Evolutionary conservation across 352 stramenopile genomes (phyloP), one percentile per base, ranked within the genome.

Genomic region (Phytophthora crassamura): DNA sequence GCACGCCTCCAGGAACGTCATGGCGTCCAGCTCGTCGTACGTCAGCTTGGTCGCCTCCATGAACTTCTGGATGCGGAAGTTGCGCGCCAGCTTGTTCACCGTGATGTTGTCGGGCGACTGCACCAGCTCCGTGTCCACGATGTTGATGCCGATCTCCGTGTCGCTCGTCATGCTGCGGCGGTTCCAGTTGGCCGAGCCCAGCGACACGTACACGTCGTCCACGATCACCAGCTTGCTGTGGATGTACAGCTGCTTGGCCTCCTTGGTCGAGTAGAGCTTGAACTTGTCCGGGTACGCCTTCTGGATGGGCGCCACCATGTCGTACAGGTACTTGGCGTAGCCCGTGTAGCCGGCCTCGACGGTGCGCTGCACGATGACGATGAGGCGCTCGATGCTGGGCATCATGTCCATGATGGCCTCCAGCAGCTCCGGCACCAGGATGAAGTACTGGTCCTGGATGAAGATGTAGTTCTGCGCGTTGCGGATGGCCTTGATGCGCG

Each of bases 401-500:
- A 87, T 69, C 39, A 77, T 75, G 1, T 70, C 54, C 40, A 76
- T 18, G 5, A 91, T 72, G 20, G 73, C 78, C 0, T 82, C 65
- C 55, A 87, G 54, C 4, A 91, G 64, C 60, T 88, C 69, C n/a
- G 80, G 76, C 43, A 91, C 75, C 25, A 79, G 56, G 51, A 88
- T 82, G 41, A 91, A 91, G 67, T 91, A 89, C 66, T 91, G 78
- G 46, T 91, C 82, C 51, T 89, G 76, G 55, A 91, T 79, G 53
- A 81, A 89, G 16, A 91, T 75, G 63, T 75, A 87, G 61, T 91
- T 91, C 47, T 68, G 64, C 1, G 80, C 82, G 18, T 81, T 73
- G 3, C 52, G 63, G 56, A 90, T 85, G 36, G 80, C 82, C 61
- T 91, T 87, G 35, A 86, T 72, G 34, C 78, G 72, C 14, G 72